These are phyloP conservation scores for Henckelia pumila DNA, from an alignment of 257 asterid genomes.

Conservation along the genomic window DNA sequence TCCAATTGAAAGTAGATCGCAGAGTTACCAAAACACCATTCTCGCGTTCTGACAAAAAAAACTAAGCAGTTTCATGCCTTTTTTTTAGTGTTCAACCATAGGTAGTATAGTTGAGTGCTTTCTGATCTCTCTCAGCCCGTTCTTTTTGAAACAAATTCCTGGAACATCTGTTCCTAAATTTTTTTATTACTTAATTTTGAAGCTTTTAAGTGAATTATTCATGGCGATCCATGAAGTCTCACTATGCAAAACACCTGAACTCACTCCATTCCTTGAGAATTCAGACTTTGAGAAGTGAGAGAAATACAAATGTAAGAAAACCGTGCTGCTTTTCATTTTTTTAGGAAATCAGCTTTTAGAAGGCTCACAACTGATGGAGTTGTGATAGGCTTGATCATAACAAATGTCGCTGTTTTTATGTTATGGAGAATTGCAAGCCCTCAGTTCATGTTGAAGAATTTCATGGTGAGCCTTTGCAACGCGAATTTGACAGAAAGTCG, in stretches of 20 bases:
- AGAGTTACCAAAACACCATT: background rate
- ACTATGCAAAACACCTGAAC: background rate
- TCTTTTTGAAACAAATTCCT: background rate
- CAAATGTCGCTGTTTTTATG: slow-evolving; percentile 70
- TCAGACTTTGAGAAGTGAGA: slow-evolving; percentile 13
- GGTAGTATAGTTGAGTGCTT: background rate
- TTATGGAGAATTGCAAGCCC: slow-evolving; percentile 62
- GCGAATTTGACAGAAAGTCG: slow-evolving; percentile 12
- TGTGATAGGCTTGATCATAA: slow-evolving; percentile 56
- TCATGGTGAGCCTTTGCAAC: slow-evolving; percentile 48
- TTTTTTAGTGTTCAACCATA: background rate
- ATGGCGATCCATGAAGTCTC: slow-evolving; percentile 10
- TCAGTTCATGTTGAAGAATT: slow-evolving; percentile 69
- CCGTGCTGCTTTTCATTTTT: slow-evolving; percentile 19
- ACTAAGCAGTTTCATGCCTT: background rate
- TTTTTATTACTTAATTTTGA: background rate
- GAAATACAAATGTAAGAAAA: slow-evolving; percentile 8
- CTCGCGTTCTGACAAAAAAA: background rate
- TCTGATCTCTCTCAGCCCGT: no score
- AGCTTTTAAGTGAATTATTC: background rate
- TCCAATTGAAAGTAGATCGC: background rate
- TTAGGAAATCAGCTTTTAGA: slow-evolving; percentile 49
- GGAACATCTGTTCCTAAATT: background rate
- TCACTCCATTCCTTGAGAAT: background rate
- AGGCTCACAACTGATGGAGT: slow-evolving; percentile 64